Base-by-base conservation (phyloP, 2,329 filamentous ascomycete genomes). In the Fusarium acutatum region DNA sequence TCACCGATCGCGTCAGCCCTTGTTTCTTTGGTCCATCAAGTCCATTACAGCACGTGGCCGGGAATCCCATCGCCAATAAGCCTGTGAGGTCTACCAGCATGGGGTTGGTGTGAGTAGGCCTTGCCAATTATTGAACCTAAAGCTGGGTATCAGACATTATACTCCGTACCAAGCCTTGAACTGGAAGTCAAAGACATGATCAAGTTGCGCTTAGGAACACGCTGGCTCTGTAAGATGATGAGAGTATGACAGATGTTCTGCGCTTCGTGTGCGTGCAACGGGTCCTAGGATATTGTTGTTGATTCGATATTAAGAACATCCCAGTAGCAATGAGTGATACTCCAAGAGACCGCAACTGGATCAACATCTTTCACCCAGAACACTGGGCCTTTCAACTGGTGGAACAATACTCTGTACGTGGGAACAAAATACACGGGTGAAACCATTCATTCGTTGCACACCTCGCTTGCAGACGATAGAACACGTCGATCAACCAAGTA, bases 171-270 rank as follows among this genome's bases (percentile, higher is more conserved):
- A 22, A 24, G 28, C 13, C 32, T 52, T 53, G 14, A 20, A 22
- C 59, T 24, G 50, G 22, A 50, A 52, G 49, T 49, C 30, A 60
- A 49, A 58, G 22, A 52, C 40, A 58, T 34, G 43, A 26, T 35
- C 40, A 58, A 37, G 46, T 52, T 43, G 35, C 32, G 49, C 59
- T 37, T 66, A 53, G 26, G 43, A 30, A 18, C 37, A 50, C 59
- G 34, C 43, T 54, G 44, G 28, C 38, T 63, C 60, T 67, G 71
- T 64, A 50, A 54, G 60, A 77, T 78, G 76, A 77, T 65, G 65
- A 66, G 49, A 41, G 60, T 70, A 73, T 78, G 74, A 78, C 74
- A 67, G 54, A 40, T 41, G 50, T 28, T 44, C 69, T 37, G 46
- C 44, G 32, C 41, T 75, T 75, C 60, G 67, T 67, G 71, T 62